Percentiles rank a stretch among this genome's conserved stretches.
Conservation (phyloP, 768 basidiomycete genomes). For the Mycena vulgaris region DNA sequence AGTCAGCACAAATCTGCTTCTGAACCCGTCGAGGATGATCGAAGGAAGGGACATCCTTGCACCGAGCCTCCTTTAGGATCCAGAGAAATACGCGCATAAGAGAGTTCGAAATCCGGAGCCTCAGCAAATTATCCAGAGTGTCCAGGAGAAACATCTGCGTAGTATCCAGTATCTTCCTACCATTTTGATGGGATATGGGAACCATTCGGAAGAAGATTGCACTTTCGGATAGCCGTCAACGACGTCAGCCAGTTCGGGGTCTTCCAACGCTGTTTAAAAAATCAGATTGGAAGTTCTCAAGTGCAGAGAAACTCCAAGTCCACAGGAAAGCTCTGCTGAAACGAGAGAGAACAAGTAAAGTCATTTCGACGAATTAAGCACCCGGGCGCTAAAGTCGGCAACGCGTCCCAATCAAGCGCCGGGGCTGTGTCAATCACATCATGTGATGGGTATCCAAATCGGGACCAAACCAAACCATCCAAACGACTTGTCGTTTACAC, state of each 20-base stretch:
- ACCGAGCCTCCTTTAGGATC: neutral
- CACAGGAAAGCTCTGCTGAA: no score
- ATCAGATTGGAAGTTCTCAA: no score
- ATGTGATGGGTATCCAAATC: no score
- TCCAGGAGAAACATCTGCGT: neutral
- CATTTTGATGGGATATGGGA: no score
- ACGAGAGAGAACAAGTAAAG: no score
- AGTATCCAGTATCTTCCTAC: neutral
- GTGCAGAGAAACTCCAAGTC: no score
- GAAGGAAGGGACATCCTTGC: neutral
- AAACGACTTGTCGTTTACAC: neutral
- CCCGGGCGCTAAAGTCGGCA: no score
- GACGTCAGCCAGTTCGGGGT: neutral
- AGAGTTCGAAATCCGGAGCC: neutral
- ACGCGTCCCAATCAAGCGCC: no score
- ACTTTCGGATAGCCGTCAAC: no score
- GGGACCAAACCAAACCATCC: no score
- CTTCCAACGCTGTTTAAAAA: constrained; percentile 12
- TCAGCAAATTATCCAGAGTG: neutral
- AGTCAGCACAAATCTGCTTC: constrained; percentile 6
- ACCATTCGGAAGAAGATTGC: neutral
- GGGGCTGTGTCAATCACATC: no score
- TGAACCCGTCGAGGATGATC: neutral
- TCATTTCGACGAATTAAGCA: no score
- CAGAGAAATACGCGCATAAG: neutral